Evolutionary conservation across 176 grass and related monocot genomes (phyloP).

Genomic region (Tillandsia fasciculata): DNA sequence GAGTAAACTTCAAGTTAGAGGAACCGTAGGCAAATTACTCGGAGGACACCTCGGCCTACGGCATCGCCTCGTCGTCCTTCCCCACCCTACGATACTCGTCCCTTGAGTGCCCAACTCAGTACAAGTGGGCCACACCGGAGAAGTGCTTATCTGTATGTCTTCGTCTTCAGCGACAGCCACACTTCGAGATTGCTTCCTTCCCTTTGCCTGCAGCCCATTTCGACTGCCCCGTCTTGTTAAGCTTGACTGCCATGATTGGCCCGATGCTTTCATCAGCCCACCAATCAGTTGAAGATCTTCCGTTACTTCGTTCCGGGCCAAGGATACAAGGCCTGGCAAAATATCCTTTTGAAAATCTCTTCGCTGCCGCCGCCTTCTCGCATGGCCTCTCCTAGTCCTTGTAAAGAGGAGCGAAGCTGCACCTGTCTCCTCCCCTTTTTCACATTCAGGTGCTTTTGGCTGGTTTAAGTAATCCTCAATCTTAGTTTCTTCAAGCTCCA

Average conservation of each 20-base stretch:
- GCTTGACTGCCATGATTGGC: constrained; percentile 2
- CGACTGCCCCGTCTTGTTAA: constrained; percentile 23
- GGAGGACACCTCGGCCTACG: constrained; percentile 42
- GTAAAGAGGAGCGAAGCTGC: constrained; percentile 16
- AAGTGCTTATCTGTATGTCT: not conserved
- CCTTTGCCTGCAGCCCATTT: constrained; percentile 19
- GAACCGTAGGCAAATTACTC: constrained; percentile 22
- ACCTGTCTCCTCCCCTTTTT: constrained; percentile 15
- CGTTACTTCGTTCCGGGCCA: constrained; percentile 42
- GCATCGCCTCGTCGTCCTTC: constrained; percentile 65
- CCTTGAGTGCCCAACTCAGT: constrained; percentile 23
- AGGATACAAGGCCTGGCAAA: constrained; percentile 29
- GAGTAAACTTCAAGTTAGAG: constrained; percentile 19
- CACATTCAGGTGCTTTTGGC: constrained; percentile 1
- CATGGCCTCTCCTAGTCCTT: constrained; percentile 40
- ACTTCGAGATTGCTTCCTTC: constrained; percentile 22
- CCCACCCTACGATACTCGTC: constrained; percentile 40
- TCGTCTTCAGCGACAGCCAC: constrained; percentile 18
- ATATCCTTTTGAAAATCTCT: constrained; percentile 56
- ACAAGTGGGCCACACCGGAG: constrained; percentile 15
- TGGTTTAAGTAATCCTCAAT: constrained; percentile 5
- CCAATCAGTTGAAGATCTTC: constrained; percentile 53
- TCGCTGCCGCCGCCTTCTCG: constrained; percentile 26
- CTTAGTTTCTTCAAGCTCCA: constrained; percentile 35
- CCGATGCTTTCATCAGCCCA: constrained; percentile 19